These are phyloP conservation scores for Daldinia vernicosa DNA, from an alignment of 495 filamentous ascomycete species.

Conservation along the genomic window DNA sequence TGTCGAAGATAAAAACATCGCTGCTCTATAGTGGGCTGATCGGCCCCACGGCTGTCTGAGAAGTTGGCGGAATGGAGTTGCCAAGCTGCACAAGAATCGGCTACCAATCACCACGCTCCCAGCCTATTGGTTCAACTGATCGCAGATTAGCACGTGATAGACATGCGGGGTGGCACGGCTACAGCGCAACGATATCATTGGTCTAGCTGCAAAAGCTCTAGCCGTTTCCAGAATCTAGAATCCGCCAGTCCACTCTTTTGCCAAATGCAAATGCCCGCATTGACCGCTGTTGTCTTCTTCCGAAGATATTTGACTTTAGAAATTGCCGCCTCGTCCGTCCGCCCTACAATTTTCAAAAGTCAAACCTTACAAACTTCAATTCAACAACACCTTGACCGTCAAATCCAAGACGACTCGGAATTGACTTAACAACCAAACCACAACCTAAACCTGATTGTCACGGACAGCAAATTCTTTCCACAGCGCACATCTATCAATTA, in stretches of 20 bases:
- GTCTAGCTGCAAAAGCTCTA: slow-evolving; percentile 13
- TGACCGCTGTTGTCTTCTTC: slow-evolving; percentile 30
- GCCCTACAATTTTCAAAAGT: slow-evolving; percentile 2
- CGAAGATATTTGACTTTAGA: slow-evolving; percentile 16
- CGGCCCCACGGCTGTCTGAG: slow-evolving; percentile 15
- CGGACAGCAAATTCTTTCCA: not conserved
- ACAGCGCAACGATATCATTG: slow-evolving; percentile 12
- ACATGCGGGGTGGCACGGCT: slow-evolving; percentile 33
- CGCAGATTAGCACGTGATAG: slow-evolving; percentile 34
- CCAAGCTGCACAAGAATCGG: slow-evolving; percentile 27
- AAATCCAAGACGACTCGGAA: slow-evolving; percentile 1
- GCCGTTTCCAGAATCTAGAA: slow-evolving; percentile 39
- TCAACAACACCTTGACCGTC: not conserved
- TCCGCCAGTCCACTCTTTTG: slow-evolving; percentile 12
- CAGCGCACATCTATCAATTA: not conserved
- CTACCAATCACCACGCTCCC: slow-evolving; percentile 34
- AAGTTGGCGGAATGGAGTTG: slow-evolving; percentile 11
- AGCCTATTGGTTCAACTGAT: slow-evolving; percentile 39
- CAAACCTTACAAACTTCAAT: slow-evolving; percentile 1
- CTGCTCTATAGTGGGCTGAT: slow-evolving; percentile 17
- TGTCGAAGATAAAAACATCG: not conserved
- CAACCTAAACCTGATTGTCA: not conserved
- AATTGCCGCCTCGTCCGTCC: slow-evolving; percentile 21
- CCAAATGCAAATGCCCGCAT: slow-evolving; percentile 8
- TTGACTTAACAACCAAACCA: not conserved